Evolutionary conservation across 2,329 filamentous ascomycete species (phyloP).

Genomic region (Cercospora janseana): DNA sequence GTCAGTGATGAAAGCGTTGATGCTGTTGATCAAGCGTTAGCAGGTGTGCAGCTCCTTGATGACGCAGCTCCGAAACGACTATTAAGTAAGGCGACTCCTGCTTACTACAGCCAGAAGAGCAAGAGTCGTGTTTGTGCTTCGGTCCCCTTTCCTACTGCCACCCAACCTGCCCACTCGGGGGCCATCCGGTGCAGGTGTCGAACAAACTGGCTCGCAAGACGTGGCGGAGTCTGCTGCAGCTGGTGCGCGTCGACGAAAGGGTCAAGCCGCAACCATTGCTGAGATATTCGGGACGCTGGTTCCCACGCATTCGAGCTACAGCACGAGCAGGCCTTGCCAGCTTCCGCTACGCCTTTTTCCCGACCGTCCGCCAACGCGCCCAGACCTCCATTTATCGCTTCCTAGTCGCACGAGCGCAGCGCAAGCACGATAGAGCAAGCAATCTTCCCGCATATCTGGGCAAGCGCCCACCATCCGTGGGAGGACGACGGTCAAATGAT

Average conservation of each 20-base stretch:
- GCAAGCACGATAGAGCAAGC: constrained; percentile 29
- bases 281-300: constrained; percentile 16
- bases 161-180: background rate
- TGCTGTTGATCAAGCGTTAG: too few relatives aligned
- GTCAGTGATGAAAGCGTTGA: too few relatives aligned
- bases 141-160: background rate
- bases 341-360: constrained; percentile 73
- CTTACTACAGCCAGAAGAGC: background rate
- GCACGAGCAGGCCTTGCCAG: constrained; percentile 65
- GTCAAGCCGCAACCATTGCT: constrained; percentile 4
- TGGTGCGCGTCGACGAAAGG: constrained; percentile 17
- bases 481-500: constrained; percentile 31
- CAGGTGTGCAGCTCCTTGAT: too few relatives aligned
- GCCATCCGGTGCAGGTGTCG: background rate
- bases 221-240: constrained; percentile 30
- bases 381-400: constrained; percentile 70
- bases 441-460: constrained; percentile 5
- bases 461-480: background rate
- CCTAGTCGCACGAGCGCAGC: constrained; percentile 34
- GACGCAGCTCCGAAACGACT: constrained; percentile 2
- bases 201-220: constrained; percentile 31
- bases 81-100: constrained; percentile 4
- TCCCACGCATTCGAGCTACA: constrained; percentile 59
- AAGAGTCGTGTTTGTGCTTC: too few relatives aligned
- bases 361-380: constrained; percentile 65